These are phyloP conservation scores for Penicillium sp. DNA, from an alignment of 2,329 filamentous ascomycete genomes.

Conservation along the genomic window DNA sequence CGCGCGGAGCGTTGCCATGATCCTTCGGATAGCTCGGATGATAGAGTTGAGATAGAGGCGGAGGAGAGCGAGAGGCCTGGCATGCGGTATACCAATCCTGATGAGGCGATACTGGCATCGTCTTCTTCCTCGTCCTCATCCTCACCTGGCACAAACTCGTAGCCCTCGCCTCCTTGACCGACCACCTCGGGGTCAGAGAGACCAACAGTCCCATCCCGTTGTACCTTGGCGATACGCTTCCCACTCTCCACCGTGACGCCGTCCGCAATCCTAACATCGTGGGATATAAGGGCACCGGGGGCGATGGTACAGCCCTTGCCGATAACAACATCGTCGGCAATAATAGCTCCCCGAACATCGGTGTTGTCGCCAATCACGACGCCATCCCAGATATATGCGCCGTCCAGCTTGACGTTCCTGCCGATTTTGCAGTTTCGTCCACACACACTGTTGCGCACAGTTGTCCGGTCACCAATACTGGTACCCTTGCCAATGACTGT, in stretches of 20 bases:
- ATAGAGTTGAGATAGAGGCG: conserved; percentile 60
- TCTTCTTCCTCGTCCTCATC: conserved; percentile 63
- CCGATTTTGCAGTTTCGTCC: conserved; percentile 84
- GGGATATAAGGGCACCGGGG: conserved; percentile 72
- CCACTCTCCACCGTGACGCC: conserved; percentile 44
- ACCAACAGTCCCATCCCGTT: conserved; percentile 40
- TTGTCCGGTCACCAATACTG: conserved; percentile 65
- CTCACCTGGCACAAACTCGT: conserved; percentile 61
- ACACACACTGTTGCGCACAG: conserved; percentile 70
- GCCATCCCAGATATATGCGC: conserved; percentile 85
- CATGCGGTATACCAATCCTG: conserved; percentile 49
- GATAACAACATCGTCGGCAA: conserved; percentile 67
- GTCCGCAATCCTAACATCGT: conserved; percentile 66
- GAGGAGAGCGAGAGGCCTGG: conserved; percentile 43
- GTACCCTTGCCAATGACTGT: conserved; percentile 74
- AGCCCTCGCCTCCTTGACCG: conserved; percentile 55
- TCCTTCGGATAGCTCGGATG: conserved; percentile 52
- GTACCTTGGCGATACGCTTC: conserved; percentile 43
- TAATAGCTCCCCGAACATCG: conserved; percentile 64
- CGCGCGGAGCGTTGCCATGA: conserved; percentile 67
- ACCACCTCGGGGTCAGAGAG: conserved; percentile 51
- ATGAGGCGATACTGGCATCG: conserved; percentile 56
- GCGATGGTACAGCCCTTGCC: conserved; percentile 66
- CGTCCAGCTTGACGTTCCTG: conserved; percentile 69
- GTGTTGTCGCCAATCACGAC: conserved; percentile 69